Evolutionary conservation across 2,329 filamentous ascomycete species (phyloP).

Genomic region (Blumeria hordei): DNA sequence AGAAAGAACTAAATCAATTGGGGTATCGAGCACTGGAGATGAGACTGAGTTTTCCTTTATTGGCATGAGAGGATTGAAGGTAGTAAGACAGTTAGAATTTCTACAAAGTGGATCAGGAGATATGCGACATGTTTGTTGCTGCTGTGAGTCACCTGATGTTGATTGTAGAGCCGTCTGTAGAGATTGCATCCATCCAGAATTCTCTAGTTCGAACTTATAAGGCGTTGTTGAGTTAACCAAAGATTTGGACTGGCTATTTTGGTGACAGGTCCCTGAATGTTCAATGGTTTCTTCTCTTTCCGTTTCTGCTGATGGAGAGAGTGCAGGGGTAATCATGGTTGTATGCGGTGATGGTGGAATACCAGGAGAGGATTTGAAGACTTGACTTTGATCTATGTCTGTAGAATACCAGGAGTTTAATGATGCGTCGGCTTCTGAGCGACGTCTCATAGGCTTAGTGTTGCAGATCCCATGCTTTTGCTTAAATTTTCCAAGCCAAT

Average conservation of each 20-base stretch:
- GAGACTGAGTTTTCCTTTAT: constrained; percentile 20
- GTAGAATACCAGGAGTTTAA: constrained; percentile 46
- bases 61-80: constrained; percentile 29
- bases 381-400: constrained; percentile 28
- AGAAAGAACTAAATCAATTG: constrained; percentile 21
- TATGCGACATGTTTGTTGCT: constrained; percentile 66
- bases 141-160: constrained; percentile 21
- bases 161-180: constrained; percentile 24
- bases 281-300: constrained; percentile 31
- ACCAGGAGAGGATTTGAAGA: constrained; percentile 36
- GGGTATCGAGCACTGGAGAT: constrained; percentile 24
- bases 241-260: constrained; percentile 27
- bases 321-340: constrained; percentile 19
- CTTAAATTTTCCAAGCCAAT: constrained; percentile 91
- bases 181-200: constrained; percentile 37
- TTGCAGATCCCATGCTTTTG: constrained; percentile 31
- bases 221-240: constrained; percentile 50
- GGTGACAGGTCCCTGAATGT: constrained; percentile 33
- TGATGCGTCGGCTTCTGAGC: constrained; percentile 26
- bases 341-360: constrained; percentile 48
- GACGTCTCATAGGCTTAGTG: constrained; percentile 26
- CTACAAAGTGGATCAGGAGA: constrained; percentile 46
- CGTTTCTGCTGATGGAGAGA: constrained; percentile 46
- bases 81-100: constrained; percentile 27
- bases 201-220: constrained; percentile 54